Evolutionary conservation across 2,329 filamentous ascomycete species (phyloP).

Genomic region (Rugonectria rugulosa): DNA sequence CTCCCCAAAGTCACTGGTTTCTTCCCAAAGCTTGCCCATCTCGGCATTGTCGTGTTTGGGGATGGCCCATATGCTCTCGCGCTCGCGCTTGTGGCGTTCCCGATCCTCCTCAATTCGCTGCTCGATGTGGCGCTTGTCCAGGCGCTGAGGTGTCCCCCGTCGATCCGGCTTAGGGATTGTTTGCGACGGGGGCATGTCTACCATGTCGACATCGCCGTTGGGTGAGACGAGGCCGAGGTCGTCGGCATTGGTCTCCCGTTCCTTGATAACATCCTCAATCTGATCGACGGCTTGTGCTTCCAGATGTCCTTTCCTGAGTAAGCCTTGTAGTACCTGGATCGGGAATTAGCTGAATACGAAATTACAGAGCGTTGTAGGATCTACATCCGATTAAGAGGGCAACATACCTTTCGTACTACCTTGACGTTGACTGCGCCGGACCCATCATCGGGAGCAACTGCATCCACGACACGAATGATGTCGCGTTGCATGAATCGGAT

Average conservation of each 20-base stretch:
- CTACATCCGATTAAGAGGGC: not conserved
- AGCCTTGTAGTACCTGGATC: constrained; percentile 68
- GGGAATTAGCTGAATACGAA: constrained; percentile 23
- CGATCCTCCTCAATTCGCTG: constrained; percentile 97
- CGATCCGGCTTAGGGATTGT: constrained; percentile 47
- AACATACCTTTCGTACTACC: constrained; percentile 79
- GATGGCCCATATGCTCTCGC: constrained; percentile 94
- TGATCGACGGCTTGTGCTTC: constrained; percentile 77
- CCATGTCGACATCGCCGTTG: constrained; percentile 50
- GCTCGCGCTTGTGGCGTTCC: constrained; percentile 88
- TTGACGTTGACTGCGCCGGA: constrained; percentile 93
- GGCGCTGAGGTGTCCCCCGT: constrained; percentile 46
- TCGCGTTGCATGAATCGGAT: constrained; percentile 95
- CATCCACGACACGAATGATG: constrained; percentile 89
- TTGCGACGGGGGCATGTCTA: constrained; percentile 52
- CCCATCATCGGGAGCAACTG: constrained; percentile 86
- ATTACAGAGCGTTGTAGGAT: not conserved
- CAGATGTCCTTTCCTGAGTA: constrained; percentile 76
- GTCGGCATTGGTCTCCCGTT: constrained; percentile 72
- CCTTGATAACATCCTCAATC: constrained; percentile 83
- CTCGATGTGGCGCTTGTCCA: constrained; percentile 91
- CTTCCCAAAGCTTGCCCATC: constrained; percentile 83
- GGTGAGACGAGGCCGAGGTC: constrained; percentile 64
- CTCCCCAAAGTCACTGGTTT: constrained; percentile 84
- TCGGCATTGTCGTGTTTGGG: constrained; percentile 69